Conservation (phyloP, 495 filamentous ascomycete genomes). For the Neurospora sp. region DNA sequence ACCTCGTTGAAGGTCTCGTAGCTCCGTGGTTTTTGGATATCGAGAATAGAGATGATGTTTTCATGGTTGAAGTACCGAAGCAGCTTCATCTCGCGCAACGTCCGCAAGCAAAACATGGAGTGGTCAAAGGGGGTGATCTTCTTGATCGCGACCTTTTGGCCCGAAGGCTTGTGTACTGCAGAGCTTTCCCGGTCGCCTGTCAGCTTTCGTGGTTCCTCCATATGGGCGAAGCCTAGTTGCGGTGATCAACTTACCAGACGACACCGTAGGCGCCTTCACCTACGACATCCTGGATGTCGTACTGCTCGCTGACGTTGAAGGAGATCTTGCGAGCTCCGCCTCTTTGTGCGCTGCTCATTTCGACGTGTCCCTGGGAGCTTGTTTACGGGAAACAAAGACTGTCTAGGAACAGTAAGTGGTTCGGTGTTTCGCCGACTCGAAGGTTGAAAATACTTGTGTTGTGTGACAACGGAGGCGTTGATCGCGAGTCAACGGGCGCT, state of each 20-base stretch:
- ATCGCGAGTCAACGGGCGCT: background rate
- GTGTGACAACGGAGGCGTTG: background rate
- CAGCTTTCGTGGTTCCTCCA: background rate
- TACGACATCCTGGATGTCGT: constrained; percentile 98
- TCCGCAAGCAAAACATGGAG: constrained; percentile 97
- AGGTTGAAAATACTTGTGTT: background rate
- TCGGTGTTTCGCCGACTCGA: background rate
- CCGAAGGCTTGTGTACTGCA: constrained; percentile 94
- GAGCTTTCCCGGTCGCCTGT: constrained; percentile 48
- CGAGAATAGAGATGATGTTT: constrained; percentile 98
- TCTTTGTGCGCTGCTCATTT: constrained; percentile 24
- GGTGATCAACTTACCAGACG: constrained; percentile 65
- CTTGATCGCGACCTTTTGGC: constrained; percentile 99
- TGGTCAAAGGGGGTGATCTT: constrained; percentile 99
- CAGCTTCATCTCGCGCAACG: constrained; percentile 98
- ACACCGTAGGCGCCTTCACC: constrained; percentile 98
- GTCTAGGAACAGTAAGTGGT: background rate
- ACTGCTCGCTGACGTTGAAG: constrained; percentile 99
- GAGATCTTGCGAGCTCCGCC: constrained; percentile 87
- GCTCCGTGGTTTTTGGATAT: constrained; percentile 95
- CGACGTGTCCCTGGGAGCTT: background rate
- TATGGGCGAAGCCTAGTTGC: background rate
- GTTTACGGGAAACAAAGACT: constrained; percentile 10
- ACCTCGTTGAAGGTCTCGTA: constrained; percentile 97
- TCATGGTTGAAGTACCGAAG: constrained; percentile 99